These are phyloP conservation scores for Nicotiana knightiana DNA, from an alignment of 257 asterid species.

Conservation along the genomic window DNA sequence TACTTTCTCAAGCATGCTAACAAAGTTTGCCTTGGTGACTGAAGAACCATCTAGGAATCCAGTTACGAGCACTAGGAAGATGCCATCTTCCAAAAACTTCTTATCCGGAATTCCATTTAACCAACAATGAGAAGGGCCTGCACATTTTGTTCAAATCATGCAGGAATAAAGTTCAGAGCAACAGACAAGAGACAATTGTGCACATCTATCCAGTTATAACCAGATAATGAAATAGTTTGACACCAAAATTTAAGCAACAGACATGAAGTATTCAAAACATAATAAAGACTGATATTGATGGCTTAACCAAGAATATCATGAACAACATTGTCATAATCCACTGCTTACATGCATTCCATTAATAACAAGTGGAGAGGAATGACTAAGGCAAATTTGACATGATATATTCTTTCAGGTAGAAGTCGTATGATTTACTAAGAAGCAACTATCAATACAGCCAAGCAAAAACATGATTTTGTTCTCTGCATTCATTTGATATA, in stretches of 20 bases:
- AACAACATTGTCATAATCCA: neutral
- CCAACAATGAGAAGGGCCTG: conserved; percentile 81
- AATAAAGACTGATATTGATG: neutral
- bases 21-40: conserved; percentile 29
- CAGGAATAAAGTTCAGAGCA: conserved; percentile 8
- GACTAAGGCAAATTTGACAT: neutral
- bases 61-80: conserved; percentile 48
- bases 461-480: neutral
- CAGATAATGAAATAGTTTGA: neutral
- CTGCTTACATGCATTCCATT: neutral
- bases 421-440: neutral
- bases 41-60: conserved; percentile 35
- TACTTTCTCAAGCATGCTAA: conserved; percentile 47
- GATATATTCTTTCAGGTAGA: neutral
- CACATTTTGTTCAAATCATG: conserved; percentile 14
- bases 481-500: neutral
- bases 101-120: conserved; percentile 35
- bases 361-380: neutral
- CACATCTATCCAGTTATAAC: neutral
- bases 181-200: neutral
- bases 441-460: neutral
- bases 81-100: conserved; percentile 40
- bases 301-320: neutral
- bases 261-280: neutral
- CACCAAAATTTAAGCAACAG: neutral